Percentiles rank a stretch among this genome's conserved stretches.
Evolutionary conservation across 306 rosid genomes (phyloP).

Genomic region (Corylus avellana): DNA sequence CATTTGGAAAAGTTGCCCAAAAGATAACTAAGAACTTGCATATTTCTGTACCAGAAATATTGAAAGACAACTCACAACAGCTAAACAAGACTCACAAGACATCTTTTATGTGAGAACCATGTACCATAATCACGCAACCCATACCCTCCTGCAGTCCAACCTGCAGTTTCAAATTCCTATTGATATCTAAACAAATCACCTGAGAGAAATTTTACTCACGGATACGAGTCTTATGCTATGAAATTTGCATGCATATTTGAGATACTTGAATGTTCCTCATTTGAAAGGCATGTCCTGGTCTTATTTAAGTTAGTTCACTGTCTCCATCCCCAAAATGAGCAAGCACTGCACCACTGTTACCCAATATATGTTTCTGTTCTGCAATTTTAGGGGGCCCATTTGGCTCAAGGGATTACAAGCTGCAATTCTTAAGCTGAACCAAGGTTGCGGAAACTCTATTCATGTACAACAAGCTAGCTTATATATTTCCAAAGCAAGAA

Average conservation of each 20-base stretch:
- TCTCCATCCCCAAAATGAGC: background rate
- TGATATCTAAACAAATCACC: background rate
- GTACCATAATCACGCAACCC: background rate
- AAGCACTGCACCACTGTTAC: background rate
- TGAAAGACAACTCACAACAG: background rate
- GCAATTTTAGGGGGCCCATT: background rate
- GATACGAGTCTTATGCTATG: background rate
- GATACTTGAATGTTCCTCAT: background rate
- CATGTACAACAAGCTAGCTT: background rate
- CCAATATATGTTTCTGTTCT: background rate
- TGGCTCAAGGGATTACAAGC: background rate
- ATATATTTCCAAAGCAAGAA: background rate
- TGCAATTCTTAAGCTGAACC: background rate
- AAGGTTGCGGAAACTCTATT: background rate
- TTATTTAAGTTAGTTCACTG: background rate
- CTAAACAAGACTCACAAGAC: background rate
- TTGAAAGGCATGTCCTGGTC: background rate
- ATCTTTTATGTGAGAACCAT: background rate
- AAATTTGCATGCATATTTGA: background rate
- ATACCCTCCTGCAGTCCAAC: background rate
- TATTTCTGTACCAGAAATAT: background rate
- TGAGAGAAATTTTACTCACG: background rate
- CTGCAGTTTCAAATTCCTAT: background rate
- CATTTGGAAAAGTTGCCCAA: background rate
- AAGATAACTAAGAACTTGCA: too few species aligned